phyloP scores from a whole-genome alignment of 352 stramenopile species.

The Globisporangium rhizosaccharum region DNA sequence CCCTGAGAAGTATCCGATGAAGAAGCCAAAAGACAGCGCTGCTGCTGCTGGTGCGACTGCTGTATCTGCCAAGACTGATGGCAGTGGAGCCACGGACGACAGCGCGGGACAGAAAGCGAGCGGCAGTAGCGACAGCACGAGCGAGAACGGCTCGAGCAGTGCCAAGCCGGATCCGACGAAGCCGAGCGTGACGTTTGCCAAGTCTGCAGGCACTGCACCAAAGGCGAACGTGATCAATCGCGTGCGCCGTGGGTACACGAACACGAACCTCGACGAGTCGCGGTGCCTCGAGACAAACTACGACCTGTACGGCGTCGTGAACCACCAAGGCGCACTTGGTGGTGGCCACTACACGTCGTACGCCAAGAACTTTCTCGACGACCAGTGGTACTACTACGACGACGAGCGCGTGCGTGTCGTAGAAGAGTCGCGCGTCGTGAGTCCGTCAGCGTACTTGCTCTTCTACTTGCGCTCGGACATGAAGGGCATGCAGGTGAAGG shows the following conservation, averaged over 20 bases:
- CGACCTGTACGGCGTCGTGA: constrained; percentile 85
- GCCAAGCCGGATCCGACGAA: constrained; percentile 6
- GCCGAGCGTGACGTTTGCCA: constrained; percentile 13
- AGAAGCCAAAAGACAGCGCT: constrained; percentile 29
- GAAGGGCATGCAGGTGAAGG: constrained; percentile 71
- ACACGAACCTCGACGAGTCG: constrained; percentile 86
- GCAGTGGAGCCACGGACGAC: neutral
- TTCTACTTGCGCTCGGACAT: constrained; percentile 91
- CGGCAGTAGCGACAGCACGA: neutral
- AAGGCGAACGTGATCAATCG: constrained; percentile 48
- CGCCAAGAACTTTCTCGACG: constrained; percentile 84
- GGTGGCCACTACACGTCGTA: constrained; percentile 87
- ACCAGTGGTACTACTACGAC: constrained; percentile 90
- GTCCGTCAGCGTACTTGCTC: constrained; percentile 85
- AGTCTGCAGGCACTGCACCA: neutral
- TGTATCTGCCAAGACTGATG: neutral
- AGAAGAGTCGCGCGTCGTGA: constrained; percentile 83
- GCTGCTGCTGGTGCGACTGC: neutral
- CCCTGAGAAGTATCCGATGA: constrained; percentile 75
- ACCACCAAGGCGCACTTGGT: constrained; percentile 83
- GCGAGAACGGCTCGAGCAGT: neutral
- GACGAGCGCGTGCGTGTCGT: constrained; percentile 85
- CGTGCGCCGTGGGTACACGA: constrained; percentile 79
- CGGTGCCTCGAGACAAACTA: constrained; percentile 85
- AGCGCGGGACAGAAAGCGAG: neutral